These are phyloP conservation scores for Fusarium anguioides DNA, from an alignment of 2,329 filamentous ascomycete genomes.

Conservation along the genomic window DNA sequence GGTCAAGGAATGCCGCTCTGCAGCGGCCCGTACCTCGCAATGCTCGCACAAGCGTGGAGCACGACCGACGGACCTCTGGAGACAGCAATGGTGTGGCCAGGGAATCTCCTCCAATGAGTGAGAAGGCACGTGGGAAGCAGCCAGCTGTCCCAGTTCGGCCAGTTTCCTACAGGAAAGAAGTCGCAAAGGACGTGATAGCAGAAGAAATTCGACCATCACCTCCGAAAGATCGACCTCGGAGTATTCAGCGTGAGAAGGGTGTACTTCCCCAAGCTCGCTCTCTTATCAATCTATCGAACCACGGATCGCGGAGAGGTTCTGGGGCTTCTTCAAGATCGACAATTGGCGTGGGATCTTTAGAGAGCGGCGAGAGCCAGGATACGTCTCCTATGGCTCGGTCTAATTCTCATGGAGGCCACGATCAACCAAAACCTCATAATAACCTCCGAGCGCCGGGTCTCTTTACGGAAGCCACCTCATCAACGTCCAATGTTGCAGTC, in stretches of 20 bases:
- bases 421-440: constrained; percentile 29
- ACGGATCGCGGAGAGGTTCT: constrained; percentile 38
- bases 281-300: constrained; percentile 39
- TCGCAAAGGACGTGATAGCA: constrained; percentile 11
- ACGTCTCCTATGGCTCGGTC: constrained; percentile 49
- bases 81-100: constrained; percentile 11
- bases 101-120: constrained; percentile 48
- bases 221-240: constrained; percentile 18
- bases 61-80: not conserved
- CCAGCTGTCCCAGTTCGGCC: constrained; percentile 46
- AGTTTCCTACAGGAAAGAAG: constrained; percentile 27
- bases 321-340: constrained; percentile 40
- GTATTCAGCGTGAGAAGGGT: constrained; percentile 24
- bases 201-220: constrained; percentile 8
- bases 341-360: constrained; percentile 38
- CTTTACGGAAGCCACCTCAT: constrained; percentile 52
- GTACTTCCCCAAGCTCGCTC: constrained; percentile 40
- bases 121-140: constrained; percentile 63
- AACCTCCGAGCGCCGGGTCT: constrained; percentile 43
- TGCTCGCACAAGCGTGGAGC: constrained; percentile 40
- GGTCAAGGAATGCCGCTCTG: constrained; percentile 39
- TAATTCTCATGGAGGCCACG: constrained; percentile 48
- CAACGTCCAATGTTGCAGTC: constrained; percentile 55
- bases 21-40: constrained; percentile 45
- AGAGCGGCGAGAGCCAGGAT: constrained; percentile 32